Evolutionary conservation across 2,329 filamentous ascomycete genomes (phyloP), one percentile per base, ranked within the genome.

Genomic region (Xylaria polymorpha): DNA sequence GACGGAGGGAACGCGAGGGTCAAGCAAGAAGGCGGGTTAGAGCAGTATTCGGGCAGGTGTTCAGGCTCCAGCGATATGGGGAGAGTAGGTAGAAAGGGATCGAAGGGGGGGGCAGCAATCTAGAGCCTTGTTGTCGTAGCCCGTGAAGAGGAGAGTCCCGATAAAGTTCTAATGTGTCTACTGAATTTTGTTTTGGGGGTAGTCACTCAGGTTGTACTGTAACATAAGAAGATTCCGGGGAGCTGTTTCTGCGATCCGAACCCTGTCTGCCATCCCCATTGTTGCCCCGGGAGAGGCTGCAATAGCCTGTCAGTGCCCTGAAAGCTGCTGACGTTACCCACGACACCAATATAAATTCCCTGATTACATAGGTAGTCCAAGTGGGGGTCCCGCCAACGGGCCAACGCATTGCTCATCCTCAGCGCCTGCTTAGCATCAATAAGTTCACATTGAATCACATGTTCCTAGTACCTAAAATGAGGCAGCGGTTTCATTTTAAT

Each of bases 101-200:
- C 22, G 55, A 43, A 56, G 20, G 4, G 55, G 4, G 55, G 25
- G 35, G 8, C 25, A 22, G 20, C 29, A 37, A 37, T 32, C 18
- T 37, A 55, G 32, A 56, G 37, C 10, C 20, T 25, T 14, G 39
- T 41, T 6, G 55, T 58, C 55, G 55, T 43, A 39, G 53, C 53
- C 53, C 10, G 35, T 39, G n/a, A 15, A 22, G n/a, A 43, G 5
- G 14, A 41, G 37, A 18, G 55, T 8, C 46, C 22, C 20, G 12
- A 8, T 50, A 25, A 29, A 37, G 32, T 37, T 37, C 35, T 18
- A 35, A 41, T 41, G 55, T 43, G 51, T 9, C 37, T 55, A 18
- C 37, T 37, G 55, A 43, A 29, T 57, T 57, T 22, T 39, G 55
- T 39, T 29, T 43, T 14, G 20, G 32, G n/a, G 20, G 12, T 43